Percentiles rank a stretch among this genome's conserved stretches.
phyloP scores from a whole-genome alignment of 2,329 filamentous ascomycete species.

The Boeremia exigua region DNA sequence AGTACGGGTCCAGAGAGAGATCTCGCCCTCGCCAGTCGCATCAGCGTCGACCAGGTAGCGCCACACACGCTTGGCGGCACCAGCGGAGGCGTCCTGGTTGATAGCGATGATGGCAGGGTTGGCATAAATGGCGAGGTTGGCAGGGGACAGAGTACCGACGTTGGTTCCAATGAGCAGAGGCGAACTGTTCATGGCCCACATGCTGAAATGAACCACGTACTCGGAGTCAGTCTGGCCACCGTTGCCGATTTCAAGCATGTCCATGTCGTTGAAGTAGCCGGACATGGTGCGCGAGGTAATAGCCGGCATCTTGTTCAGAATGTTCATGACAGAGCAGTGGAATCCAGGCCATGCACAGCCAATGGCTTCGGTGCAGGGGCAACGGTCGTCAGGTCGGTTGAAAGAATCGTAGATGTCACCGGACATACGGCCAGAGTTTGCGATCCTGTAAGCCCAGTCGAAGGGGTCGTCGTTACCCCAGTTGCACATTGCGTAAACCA shows the following conservation, averaged over 20 bases:
- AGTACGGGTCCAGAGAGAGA: slow-evolving; percentile 58
- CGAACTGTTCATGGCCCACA: slow-evolving; percentile 58
- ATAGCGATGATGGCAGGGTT: slow-evolving; percentile 59
- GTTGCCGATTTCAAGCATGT: slow-evolving; percentile 58
- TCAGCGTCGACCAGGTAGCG: slow-evolving; percentile 53
- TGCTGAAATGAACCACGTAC: slow-evolving; percentile 54
- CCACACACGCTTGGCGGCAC: slow-evolving; percentile 54
- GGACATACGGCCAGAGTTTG: slow-evolving; percentile 55
- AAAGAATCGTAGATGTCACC: slow-evolving; percentile 58
- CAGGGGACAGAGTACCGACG: slow-evolving; percentile 47
- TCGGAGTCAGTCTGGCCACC: slow-evolving; percentile 50
- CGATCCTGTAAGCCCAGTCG: slow-evolving; percentile 56
- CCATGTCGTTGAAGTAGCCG: slow-evolving; percentile 58
- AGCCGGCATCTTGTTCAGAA: slow-evolving; percentile 56
- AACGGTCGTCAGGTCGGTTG: slow-evolving; percentile 51
- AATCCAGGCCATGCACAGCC: slow-evolving; percentile 55
- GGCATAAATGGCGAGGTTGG: slow-evolving; percentile 54
- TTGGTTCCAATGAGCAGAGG: slow-evolving; percentile 58
- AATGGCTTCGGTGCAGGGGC: slow-evolving; percentile 51
- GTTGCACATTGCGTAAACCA: slow-evolving; percentile 57
- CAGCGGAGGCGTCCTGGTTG: slow-evolving; percentile 55
- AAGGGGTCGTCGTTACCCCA: slow-evolving; percentile 59
- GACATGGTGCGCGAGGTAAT: slow-evolving; percentile 50
- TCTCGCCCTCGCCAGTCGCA: slow-evolving; percentile 53
- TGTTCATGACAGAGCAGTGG: slow-evolving; percentile 58